These are phyloP conservation scores for Amphicarpaea edgeworthii DNA, from an alignment of 306 rosid species.

Conservation along the genomic window DNA sequence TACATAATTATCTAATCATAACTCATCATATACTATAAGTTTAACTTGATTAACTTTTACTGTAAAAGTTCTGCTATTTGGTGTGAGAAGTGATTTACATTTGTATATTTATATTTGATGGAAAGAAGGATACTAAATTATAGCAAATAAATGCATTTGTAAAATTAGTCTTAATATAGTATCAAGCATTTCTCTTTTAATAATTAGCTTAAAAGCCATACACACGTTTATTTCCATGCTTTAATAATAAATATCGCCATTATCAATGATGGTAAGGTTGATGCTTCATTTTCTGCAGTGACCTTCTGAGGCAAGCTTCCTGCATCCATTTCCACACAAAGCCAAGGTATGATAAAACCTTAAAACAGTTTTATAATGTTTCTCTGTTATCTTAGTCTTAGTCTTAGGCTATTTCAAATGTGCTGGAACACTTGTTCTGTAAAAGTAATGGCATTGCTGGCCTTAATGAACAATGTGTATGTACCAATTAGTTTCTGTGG, in stretches of 20 bases:
- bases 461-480: not conserved
- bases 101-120: too few species aligned
- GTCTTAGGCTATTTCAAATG: not conserved
- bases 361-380: not conserved
- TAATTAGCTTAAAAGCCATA: too few species aligned
- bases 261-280: not conserved
- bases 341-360: not conserved
- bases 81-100: too few species aligned
- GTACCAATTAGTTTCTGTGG: not conserved
- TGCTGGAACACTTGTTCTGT: not conserved
- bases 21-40: too few species aligned
- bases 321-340: not conserved
- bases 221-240: too few species aligned
- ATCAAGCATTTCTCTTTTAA: too few species aligned
- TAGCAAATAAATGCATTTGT: too few species aligned
- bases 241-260: not conserved
- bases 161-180: too few species aligned
- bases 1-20: too few species aligned
- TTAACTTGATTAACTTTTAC: too few species aligned
- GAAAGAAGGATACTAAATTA: too few species aligned
- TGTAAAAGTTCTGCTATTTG: too few species aligned
- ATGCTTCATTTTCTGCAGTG: conserved; percentile 27
- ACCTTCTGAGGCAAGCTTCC: conserved; percentile 21
- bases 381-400: not conserved
- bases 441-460: not conserved